These are phyloP conservation scores for Tolypocladium tropicale DNA, from an alignment of 2,329 filamentous ascomycete genomes.

Conservation along the genomic window DNA sequence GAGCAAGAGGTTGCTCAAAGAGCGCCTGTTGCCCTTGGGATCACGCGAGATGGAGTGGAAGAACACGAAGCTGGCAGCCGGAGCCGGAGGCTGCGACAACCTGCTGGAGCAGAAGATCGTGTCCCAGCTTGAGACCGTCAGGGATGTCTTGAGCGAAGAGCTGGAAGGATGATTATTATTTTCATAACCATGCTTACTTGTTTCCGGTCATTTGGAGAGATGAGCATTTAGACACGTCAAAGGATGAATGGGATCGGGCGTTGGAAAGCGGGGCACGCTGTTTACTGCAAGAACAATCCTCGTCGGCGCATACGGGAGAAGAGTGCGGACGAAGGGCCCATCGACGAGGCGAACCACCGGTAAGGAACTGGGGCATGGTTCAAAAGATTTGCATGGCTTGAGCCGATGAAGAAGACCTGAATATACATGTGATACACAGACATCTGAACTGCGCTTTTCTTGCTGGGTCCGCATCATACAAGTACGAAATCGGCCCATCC, in stretches of 20 bases:
- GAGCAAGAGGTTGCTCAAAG: slow-evolving; percentile 56
- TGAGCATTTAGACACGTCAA: neutral
- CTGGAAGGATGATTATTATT: slow-evolving; percentile 21
- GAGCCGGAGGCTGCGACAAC: slow-evolving; percentile 40
- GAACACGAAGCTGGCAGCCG: slow-evolving; percentile 22
- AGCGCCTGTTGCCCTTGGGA: slow-evolving; percentile 63
- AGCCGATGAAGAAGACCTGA: neutral
- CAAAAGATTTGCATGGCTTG: neutral
- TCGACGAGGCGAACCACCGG: neutral
- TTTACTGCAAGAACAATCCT: neutral
- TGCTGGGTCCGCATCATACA: neutral
- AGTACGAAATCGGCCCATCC: neutral
- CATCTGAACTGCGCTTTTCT: neutral
- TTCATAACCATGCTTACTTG: neutral
- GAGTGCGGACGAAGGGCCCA: neutral
- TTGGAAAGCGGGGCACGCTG: slow-evolving; percentile 6
- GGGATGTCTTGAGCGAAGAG: slow-evolving; percentile 43
- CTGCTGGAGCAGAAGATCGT: slow-evolving; percentile 68
- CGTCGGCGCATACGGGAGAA: neutral
- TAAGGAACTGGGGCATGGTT: neutral
- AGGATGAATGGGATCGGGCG: slow-evolving; percentile 5
- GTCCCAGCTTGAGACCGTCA: slow-evolving; percentile 52
- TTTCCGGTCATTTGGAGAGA: neutral
- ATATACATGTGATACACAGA: neutral
- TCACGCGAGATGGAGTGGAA: slow-evolving; percentile 60